phyloP scores from a whole-genome alignment of 805 yeast genomes.

The Candida ovalis region DNA sequence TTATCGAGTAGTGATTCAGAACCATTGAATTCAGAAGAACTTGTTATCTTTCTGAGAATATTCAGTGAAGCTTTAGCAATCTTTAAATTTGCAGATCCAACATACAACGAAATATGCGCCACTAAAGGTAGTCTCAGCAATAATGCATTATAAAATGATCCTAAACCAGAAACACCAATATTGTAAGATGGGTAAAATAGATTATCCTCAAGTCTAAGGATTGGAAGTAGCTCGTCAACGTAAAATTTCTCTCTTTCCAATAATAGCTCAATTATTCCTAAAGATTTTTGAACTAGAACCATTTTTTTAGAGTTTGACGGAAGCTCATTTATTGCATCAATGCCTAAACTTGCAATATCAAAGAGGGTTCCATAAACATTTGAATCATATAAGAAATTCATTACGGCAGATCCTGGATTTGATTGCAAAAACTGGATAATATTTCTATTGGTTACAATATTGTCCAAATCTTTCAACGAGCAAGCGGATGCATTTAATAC shows the following conservation, averaged over 20 bases:
- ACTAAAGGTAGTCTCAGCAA: conserved; percentile 67
- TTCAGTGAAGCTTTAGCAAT: conserved; percentile 53
- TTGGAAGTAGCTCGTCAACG: conserved; percentile 50
- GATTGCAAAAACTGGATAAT: conserved; percentile 51
- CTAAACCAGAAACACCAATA: conserved; percentile 56
- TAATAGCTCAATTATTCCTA: conserved; percentile 42
- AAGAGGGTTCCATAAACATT: conserved; percentile 55
- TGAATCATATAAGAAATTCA: conserved; percentile 61
- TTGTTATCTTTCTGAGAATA: conserved; percentile 48
- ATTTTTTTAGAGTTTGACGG: conserved; percentile 31
- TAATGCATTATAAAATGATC: conserved; percentile 68
- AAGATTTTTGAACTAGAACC: conserved; percentile 35
- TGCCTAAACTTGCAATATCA: conserved; percentile 52
- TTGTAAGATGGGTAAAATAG: conserved; percentile 37
- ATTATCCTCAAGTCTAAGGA: conserved; percentile 40
- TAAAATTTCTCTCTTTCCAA: conserved; percentile 57
- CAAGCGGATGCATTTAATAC: conserved; percentile 49
- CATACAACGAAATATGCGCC: conserved; percentile 71
- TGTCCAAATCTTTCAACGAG: conserved; percentile 41
- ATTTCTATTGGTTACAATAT: conserved; percentile 40
- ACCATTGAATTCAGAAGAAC: conserved; percentile 38
- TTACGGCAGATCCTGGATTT: conserved; percentile 65
- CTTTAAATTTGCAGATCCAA: conserved; percentile 49
- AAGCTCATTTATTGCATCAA: conserved; percentile 49
- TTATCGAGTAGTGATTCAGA: conserved; percentile 14